These are phyloP conservation scores for Nemania sp. DNA, from an alignment of 2,329 filamentous ascomycete species.

Conservation along the genomic window DNA sequence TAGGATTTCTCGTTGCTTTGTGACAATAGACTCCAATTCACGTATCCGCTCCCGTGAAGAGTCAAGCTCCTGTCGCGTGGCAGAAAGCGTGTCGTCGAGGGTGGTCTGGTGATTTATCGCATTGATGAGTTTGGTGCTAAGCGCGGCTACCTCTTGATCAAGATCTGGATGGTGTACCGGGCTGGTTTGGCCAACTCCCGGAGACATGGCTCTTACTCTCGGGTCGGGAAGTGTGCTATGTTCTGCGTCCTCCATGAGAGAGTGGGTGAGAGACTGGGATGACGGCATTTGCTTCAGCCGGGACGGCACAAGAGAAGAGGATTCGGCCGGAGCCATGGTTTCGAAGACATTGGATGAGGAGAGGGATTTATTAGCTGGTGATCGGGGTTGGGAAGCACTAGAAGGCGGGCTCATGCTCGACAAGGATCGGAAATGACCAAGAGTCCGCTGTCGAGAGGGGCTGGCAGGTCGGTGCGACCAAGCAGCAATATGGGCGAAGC, in stretches of 20 bases:
- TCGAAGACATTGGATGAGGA: constrained; percentile 36
- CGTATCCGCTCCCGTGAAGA: constrained; percentile 67
- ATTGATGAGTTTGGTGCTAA: constrained; percentile 95
- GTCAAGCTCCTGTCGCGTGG: constrained; percentile 82
- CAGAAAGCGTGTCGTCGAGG: constrained; percentile 84
- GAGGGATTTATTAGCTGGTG: constrained; percentile 40
- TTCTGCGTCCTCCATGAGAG: constrained; percentile 57
- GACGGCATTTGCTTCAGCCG: constrained; percentile 43
- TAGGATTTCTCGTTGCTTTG: constrained; percentile 72
- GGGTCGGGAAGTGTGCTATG: constrained; percentile 72
- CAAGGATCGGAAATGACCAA: constrained; percentile 57
- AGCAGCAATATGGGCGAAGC: constrained; percentile 57
- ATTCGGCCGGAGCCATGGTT: constrained; percentile 30
- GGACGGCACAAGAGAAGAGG: constrained; percentile 40
- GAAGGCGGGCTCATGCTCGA: constrained; percentile 53
- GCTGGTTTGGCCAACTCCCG: constrained; percentile 44
- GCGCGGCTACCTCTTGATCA: constrained; percentile 76
- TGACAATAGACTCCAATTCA: constrained; percentile 67
- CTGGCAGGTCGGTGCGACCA: constrained; percentile 49
- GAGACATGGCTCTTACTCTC: constrained; percentile 55
- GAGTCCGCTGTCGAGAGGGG: constrained; percentile 41
- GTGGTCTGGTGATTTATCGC: constrained; percentile 96
- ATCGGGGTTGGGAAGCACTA: constrained; percentile 45
- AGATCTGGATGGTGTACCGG: constrained; percentile 57
- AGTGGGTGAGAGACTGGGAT: constrained; percentile 46